phyloP scores from a whole-genome alignment of 1,284 basidiomycete genomes.

The Mycena citricolor region DNA sequence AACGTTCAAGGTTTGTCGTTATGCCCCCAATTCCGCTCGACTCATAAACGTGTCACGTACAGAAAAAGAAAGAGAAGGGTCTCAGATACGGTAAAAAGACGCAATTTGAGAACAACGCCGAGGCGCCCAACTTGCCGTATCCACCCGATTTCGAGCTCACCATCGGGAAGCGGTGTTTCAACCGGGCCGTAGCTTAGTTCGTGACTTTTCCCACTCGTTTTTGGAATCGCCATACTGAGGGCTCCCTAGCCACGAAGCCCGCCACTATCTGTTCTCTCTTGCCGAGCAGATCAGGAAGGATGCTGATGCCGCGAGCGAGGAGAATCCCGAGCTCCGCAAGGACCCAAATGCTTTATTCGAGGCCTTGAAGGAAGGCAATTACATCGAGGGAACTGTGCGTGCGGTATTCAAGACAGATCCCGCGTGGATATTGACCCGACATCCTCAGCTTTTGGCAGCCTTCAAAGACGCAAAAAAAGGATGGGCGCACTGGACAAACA shows the following conservation, averaged over 20 bases:
- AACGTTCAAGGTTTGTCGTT: constrained; percentile 14
- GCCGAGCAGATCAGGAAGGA: constrained; percentile 16
- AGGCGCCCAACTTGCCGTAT: constrained; percentile 21
- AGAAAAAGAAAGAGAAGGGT: constrained; percentile 15
- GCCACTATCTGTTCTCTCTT: constrained; percentile 17
- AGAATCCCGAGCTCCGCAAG: constrained; percentile 8
- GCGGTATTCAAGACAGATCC: not conserved
- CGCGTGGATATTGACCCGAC: constrained; percentile 3
- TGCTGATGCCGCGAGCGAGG: constrained; percentile 11
- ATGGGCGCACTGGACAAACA: constrained; percentile 8
- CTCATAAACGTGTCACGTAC: not conserved
- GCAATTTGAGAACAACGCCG: constrained; percentile 21
- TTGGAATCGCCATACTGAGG: not conserved
- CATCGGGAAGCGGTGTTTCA: constrained; percentile 19
- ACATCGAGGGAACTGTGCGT: not conserved
- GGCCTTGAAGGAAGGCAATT: constrained; percentile 16
- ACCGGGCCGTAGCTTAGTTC: constrained; percentile 19
- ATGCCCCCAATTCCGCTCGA: too few species aligned
- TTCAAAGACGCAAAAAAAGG: constrained; percentile 17
- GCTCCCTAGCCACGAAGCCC: constrained; percentile 17
- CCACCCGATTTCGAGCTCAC: constrained; percentile 16
- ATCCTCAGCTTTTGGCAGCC: constrained; percentile 15
- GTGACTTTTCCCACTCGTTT: not conserved
- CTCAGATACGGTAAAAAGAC: constrained; percentile 19
- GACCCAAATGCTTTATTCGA: constrained; percentile 15